A percentile compares a stretch with the other conserved stretches of the same genome.
Conservation (phyloP, 176 grass and related monocot genomes). For the Aegilops longissima region DNA sequence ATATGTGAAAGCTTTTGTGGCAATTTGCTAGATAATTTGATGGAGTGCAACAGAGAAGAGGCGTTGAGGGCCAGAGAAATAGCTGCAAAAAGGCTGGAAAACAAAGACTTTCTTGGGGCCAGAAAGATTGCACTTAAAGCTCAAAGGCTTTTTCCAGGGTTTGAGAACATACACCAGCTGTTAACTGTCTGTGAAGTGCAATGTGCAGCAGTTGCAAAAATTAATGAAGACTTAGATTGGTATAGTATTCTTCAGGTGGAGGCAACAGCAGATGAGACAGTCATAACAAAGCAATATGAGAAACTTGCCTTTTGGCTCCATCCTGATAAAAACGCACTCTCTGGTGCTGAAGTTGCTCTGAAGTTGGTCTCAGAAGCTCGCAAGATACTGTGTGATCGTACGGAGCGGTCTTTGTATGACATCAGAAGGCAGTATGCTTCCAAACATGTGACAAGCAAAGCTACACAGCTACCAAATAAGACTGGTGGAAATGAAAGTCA, state of each 20-base stretch:
- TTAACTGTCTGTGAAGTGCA: slow-evolving; percentile 63
- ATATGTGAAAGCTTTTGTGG: slow-evolving; percentile 13
- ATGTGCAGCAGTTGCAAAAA: slow-evolving; percentile 43
- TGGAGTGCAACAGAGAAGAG: slow-evolving; percentile 80
- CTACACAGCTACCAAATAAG: neutral
- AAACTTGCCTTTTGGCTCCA: slow-evolving; percentile 67
- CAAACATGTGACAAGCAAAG: neutral
- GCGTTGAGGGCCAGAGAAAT: slow-evolving; percentile 56
- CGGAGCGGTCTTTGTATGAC: slow-evolving; percentile 52
- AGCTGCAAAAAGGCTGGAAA: slow-evolving; percentile 54
- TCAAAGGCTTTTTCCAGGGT: slow-evolving; percentile 62
- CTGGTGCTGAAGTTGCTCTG: slow-evolving; percentile 70
- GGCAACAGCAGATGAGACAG: slow-evolving; percentile 34
- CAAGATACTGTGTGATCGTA: slow-evolving; percentile 41
- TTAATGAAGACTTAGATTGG: slow-evolving; percentile 53
- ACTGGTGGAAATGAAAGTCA: slow-evolving; percentile 20
- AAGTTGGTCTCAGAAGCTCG: slow-evolving; percentile 71
- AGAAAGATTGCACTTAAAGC: slow-evolving; percentile 56
- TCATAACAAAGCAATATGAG: slow-evolving; percentile 57
- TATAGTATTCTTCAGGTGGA: slow-evolving; percentile 68
- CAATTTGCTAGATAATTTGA: slow-evolving; percentile 14
- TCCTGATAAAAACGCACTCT: slow-evolving; percentile 65
- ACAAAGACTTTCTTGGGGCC: slow-evolving; percentile 55
- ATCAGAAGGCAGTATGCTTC: slow-evolving; percentile 39
- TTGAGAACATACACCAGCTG: slow-evolving; percentile 61